Percentiles rank a stretch among this genome's conserved stretches.
phyloP scores from a whole-genome alignment of 257 asterid genomes.

The Ballota nigra region DNA sequence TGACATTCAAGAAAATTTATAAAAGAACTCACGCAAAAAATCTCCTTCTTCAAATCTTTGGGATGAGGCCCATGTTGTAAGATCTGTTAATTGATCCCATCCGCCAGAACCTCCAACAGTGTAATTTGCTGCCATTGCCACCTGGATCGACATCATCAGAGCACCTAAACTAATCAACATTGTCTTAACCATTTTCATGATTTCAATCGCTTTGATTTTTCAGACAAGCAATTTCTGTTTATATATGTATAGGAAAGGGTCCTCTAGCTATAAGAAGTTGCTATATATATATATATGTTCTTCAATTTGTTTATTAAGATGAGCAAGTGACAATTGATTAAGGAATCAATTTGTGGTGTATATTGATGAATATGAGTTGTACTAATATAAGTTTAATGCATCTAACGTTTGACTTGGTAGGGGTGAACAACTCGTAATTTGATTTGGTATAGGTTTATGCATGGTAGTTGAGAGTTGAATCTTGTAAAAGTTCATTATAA shows the following conservation, averaged over 20 bases:
- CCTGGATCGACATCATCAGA: constrained; percentile 24
- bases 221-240: neutral
- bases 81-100: constrained; percentile 50
- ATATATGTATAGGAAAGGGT: neutral
- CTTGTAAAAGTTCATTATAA: neutral
- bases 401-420: constrained; percentile 7
- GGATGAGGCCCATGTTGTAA: constrained; percentile 53
- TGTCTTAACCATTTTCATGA: constrained; percentile 29
- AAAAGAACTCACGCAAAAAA: constrained; percentile 40
- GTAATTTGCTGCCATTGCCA: constrained; percentile 48
- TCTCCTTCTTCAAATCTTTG: constrained; percentile 49
- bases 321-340: neutral
- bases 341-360: constrained; percentile 13
- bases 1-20: neutral
- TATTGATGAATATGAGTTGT: constrained; percentile 19
- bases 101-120: constrained; percentile 64
- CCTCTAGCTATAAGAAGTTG: neutral
- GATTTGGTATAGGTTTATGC: neutral
- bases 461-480: neutral
- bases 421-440: neutral
- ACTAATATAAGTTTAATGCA: neutral
- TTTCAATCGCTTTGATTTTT: constrained; percentile 11
- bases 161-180: constrained; percentile 25
- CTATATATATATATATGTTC: neutral
- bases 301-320: constrained; percentile 7